Evolutionary conservation across 768 basidiomycete genomes (phyloP), one percentile per base, ranked within the genome.

Genomic region (Trametes elegans): DNA sequence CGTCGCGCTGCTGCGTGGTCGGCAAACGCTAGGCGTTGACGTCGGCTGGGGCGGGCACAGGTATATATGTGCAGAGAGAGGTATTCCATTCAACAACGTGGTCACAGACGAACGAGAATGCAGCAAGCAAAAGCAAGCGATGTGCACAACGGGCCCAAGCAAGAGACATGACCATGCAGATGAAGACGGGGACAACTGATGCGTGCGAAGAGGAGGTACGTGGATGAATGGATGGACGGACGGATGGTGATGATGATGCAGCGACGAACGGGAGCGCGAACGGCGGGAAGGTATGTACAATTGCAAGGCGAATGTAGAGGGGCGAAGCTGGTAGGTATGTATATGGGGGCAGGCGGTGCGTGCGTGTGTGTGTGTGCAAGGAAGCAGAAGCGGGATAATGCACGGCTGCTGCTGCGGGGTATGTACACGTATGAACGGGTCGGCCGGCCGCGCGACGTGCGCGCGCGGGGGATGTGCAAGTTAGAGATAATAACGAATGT

Each of bases 261-360:
- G 4, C 40, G 24, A 14, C 19, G 23, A 9, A 24, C 21, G 23
- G 9, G 31, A 6, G 21, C 14, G 4, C 9, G 46, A 35, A 43
- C 14, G 31, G 29, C n/a, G 23, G 18, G 39, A 57, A 48, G 45
- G 50, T 47, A 57, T 57, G 16, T 57, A 57, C 56, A 52, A 57
- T 57, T 45, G 52, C 53, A 54, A 59, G 36, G 49, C 36, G 27
- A 27, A 48, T n/a, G 18, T 19, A 19, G 18, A 29, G 26, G 24
- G 31, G 35, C 13, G 26, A 44, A 18, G 47, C 38, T 42, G 31
- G 16, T 40, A 23, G 14, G 39, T 18, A 18, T 31, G 24, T 8
- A 34, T 5, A n/a, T 24, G 8, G 18, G 24, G 5, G 48, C 36
- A 26, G n/a, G 44, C 16, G 26, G 18, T 10, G 36, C 19, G 32